Percentiles rank a stretch among this genome's conserved stretches.
Conservation (phyloP, 441 rosid species). For the Omphalea diandra region DNA sequence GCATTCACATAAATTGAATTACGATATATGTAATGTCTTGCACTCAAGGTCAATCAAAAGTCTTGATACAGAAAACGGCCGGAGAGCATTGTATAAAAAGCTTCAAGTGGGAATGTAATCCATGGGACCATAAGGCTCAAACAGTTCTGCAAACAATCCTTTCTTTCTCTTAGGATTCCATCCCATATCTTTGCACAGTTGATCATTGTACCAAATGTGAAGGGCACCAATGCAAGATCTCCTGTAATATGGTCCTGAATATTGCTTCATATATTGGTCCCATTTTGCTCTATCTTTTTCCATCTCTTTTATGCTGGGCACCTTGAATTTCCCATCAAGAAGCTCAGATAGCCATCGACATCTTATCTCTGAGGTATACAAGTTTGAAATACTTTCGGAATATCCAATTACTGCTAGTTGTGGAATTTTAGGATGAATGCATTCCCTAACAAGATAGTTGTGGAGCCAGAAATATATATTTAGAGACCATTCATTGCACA, state of each 20-base stretch:
- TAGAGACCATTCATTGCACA: no score
- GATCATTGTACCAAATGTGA: constrained; percentile 47
- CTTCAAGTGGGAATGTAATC: constrained; percentile 19
- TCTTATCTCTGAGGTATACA: constrained; percentile 38
- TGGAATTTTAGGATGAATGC: constrained; percentile 39
- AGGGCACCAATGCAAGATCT: constrained; percentile 32
- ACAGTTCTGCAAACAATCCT: constrained; percentile 43
- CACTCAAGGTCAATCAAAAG: no score
- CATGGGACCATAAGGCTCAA: constrained; percentile 50
- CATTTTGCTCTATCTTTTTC: constrained; percentile 15
- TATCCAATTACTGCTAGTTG: constrained; percentile 42
- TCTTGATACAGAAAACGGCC: no score
- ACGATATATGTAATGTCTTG: no score
- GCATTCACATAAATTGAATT: neutral
- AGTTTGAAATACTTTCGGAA: constrained; percentile 30
- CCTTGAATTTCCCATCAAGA: constrained; percentile 22
- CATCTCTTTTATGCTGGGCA: constrained; percentile 6
- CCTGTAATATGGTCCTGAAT: constrained; percentile 24
- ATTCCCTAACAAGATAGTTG: constrained; percentile 29
- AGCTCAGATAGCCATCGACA: constrained; percentile 38
- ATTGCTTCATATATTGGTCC: constrained; percentile 17
- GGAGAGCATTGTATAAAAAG: no score
- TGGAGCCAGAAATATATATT: neutral
- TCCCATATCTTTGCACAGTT: constrained; percentile 56
- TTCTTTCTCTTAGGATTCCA: constrained; percentile 52